A percentile compares a stretch with the other conserved stretches of the same genome.
These are phyloP conservation scores for Chalciporus piperatoides DNA, from an alignment of 1,284 basidiomycete species.

Conservation along the genomic window DNA sequence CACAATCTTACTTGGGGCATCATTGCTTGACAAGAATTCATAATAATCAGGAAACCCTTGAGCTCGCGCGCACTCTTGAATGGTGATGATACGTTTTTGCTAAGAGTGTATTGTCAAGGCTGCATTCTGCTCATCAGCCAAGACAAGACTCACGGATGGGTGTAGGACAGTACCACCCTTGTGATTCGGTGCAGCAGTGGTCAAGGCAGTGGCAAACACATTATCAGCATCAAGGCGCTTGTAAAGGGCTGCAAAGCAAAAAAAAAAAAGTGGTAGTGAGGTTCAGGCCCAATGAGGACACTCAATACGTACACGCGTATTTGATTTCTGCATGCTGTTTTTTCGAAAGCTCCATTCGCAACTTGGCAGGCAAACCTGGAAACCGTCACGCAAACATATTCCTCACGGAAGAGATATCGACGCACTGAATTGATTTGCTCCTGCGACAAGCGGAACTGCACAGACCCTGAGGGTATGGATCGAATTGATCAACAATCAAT, in stretches of 20 bases:
- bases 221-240: slow-evolving; percentile 48
- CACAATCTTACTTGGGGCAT: slow-evolving; percentile 33
- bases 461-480: slow-evolving; percentile 38
- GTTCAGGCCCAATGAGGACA: slow-evolving; percentile 2
- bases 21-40: slow-evolving; percentile 49
- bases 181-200: slow-evolving; percentile 44
- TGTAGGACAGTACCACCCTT: slow-evolving; percentile 56
- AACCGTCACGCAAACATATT: neutral
- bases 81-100: slow-evolving; percentile 63
- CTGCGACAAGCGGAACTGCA: slow-evolving; percentile 44
- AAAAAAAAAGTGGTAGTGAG: neutral
- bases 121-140: neutral
- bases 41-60: slow-evolving; percentile 72
- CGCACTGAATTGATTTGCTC: slow-evolving; percentile 47
- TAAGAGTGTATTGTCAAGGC: slow-evolving; percentile 24
- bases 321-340: slow-evolving; percentile 21
- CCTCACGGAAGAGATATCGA: neutral
- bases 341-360: slow-evolving; percentile 35
- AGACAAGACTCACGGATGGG: slow-evolving; percentile 45
- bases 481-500: slow-evolving; percentile 3
- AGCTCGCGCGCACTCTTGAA: slow-evolving; percentile 62
- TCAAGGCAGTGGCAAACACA: slow-evolving; percentile 59
- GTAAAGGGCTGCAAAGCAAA: slow-evolving; percentile 42
- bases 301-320: slow-evolving; percentile 22
- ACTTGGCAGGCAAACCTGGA: slow-evolving; percentile 41